These are phyloP conservation scores for Penicillium coffeae DNA, from an alignment of 495 filamentous ascomycete species.

Conservation along the genomic window DNA sequence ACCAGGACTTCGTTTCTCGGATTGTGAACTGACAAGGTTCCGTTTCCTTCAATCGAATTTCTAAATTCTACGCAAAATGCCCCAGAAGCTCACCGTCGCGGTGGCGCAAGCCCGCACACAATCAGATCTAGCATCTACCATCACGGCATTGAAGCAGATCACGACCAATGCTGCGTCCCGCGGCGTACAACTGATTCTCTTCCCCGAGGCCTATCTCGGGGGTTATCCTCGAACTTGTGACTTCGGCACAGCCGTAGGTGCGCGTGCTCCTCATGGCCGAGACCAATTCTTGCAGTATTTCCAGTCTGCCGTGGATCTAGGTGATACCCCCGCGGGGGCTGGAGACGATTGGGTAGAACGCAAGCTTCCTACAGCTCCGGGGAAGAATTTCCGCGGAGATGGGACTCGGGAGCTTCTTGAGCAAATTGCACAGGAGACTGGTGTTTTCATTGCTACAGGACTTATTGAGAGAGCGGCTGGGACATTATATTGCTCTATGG, in stretches of 20 bases:
- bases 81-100: slow-evolving; percentile 60
- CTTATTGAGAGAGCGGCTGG: slow-evolving; percentile 77
- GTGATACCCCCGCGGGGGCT: slow-evolving; percentile 74
- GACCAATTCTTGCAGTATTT: slow-evolving; percentile 86
- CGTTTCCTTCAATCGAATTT: not conserved
- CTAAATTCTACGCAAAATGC: slow-evolving; percentile 22
- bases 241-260: slow-evolving; percentile 73
- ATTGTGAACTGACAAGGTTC: not conserved
- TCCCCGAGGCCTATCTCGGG: slow-evolving; percentile 90
- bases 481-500: slow-evolving; percentile 75
- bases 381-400: slow-evolving; percentile 61
- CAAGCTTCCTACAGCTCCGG: slow-evolving; percentile 50
- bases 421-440: slow-evolving; percentile 64
- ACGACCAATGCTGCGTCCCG: slow-evolving; percentile 38
- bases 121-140: slow-evolving; percentile 58
- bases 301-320: slow-evolving; percentile 72
- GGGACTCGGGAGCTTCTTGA: slow-evolving; percentile 83
- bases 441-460: slow-evolving; percentile 76
- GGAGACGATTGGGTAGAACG: slow-evolving; percentile 69
- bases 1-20: not conserved
- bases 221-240: slow-evolving; percentile 84
- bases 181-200: slow-evolving; percentile 74
- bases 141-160: slow-evolving; percentile 57
- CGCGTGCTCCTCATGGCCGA: slow-evolving; percentile 62
- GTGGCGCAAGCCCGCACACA: slow-evolving; percentile 60